Evolutionary conservation across 106 monocot genomes (phyloP), one percentile per base, ranked within the genome.

Genomic region (Amphibolis antarctica): DNA sequence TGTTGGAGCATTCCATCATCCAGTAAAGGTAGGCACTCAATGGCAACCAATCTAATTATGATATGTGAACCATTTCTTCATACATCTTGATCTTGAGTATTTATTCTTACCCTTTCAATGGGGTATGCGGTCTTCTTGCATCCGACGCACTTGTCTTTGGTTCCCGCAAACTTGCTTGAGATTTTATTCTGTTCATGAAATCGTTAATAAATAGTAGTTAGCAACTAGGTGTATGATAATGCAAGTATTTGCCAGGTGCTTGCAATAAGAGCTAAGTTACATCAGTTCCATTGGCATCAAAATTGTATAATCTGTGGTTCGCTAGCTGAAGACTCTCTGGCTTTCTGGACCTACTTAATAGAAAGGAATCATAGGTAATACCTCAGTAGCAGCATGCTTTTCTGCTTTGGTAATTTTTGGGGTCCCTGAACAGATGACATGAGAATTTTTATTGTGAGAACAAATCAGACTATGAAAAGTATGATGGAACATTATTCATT

Each of bases 111-210:
- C 78, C 79, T 88, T 70, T 93, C 92, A 28, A 70, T 93, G 42
- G 85, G 92, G 76, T 88, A 93, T 0, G 73, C 92, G 11, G 88
- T 93, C 61, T 85, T 93, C 47, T 70, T 76, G 78, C 92, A 93
- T 60, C 80, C 92, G 57, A 85, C 46, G 64, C 92, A 93, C 60
- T 85, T 93, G 66, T 93, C 92, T 70, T 58, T 85, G 4, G 88
- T 93, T 14, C 88, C 92, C 17, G 67, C 88, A 68, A 93, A 93
- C 63, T 78, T 69, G 21, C 68, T 71, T 1, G 85, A 82, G 4
- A 80, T 82, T 64, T 88, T 93, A 42, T 71, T 77, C 89, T 89
- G 77, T 67, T 64, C 24, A 47, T 29, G 29, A 36, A 64, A 27
- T 29, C 54, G 58, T 55, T 43, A 28, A 14, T 28, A 22, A 48